Evolutionary conservation across 2,329 filamentous ascomycete genomes (phyloP).

Genomic region (Xylaria sp.): DNA sequence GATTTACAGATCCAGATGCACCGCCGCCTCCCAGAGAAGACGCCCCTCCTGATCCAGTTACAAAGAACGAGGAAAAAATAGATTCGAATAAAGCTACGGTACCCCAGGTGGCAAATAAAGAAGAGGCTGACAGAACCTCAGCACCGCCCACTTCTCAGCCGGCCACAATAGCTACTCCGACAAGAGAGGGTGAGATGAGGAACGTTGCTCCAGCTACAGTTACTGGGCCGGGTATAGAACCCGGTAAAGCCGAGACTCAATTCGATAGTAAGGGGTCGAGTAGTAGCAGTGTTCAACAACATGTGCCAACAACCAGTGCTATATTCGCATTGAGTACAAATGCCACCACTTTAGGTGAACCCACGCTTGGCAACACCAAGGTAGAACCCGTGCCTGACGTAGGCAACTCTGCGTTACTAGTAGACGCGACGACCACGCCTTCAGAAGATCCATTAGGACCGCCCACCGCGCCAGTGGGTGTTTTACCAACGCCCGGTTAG

Average conservation of each 20-base stretch:
- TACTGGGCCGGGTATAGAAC: background rate
- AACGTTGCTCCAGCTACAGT: background rate
- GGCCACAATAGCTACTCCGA: background rate
- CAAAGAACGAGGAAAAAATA: conserved; percentile 1
- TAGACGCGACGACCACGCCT: background rate
- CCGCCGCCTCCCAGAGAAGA: conserved; percentile 39
- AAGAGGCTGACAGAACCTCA: background rate
- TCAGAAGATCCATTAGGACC: background rate
- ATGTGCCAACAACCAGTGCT: conserved; percentile 20
- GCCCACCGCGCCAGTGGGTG: background rate
- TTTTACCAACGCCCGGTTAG: background rate
- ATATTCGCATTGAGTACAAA: conserved; percentile 19
- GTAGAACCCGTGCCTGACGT: background rate
- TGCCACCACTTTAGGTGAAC: background rate
- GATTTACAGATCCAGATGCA: conserved; percentile 63
- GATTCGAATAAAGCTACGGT: conserved; percentile 14
- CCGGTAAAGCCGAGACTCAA: background rate
- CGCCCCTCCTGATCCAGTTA: conserved; percentile 17
- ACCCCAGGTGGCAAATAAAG: background rate
- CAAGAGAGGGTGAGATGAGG: background rate
- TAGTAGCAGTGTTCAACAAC: background rate
- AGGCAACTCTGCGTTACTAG: background rate
- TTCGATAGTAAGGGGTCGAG: background rate
- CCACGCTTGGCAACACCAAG: background rate
- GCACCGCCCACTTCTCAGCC: background rate